Evolutionary conservation across 805 yeast species (phyloP).

Genomic region (Candida qinlingensis): DNA sequence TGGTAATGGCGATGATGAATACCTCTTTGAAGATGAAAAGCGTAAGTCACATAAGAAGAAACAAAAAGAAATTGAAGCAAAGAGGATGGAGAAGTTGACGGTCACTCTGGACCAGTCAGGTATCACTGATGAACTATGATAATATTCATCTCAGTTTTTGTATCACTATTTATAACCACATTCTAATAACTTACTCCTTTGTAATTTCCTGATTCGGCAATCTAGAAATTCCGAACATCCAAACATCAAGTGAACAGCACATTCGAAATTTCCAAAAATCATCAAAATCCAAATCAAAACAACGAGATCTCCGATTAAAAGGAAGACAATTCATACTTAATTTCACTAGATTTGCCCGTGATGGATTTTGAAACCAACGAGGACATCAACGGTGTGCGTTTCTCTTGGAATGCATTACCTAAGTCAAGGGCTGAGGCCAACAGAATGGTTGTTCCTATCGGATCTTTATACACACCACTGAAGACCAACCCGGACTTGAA

Average conservation of each 20-base stretch:
- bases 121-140: conserved; percentile 5
- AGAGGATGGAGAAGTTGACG: conserved; percentile 19
- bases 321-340: background rate
- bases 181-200: too few relatives aligned
- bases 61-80: conserved; percentile 19
- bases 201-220: too few relatives aligned
- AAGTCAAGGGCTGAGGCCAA: conserved; percentile 83
- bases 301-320: background rate
- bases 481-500: conserved; percentile 72
- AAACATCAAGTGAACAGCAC: conserved; percentile 6
- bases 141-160: background rate
- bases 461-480: conserved; percentile 92
- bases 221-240: background rate
- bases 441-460: conserved; percentile 90
- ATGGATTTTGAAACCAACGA: conserved; percentile 56
- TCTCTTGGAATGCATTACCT: conserved; percentile 85
- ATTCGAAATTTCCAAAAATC: background rate
- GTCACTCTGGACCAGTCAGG: conserved; percentile 20
- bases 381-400: conserved; percentile 68
- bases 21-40: conserved; percentile 9
- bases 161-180: background rate
- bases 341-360: background rate
- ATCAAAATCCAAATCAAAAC: background rate
- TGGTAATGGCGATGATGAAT: conserved; percentile 11
- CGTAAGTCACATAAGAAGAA: conserved; percentile 14